Conservation (phyloP, 352 stramenopile genomes). For the Blastocystis sp. region DNA sequence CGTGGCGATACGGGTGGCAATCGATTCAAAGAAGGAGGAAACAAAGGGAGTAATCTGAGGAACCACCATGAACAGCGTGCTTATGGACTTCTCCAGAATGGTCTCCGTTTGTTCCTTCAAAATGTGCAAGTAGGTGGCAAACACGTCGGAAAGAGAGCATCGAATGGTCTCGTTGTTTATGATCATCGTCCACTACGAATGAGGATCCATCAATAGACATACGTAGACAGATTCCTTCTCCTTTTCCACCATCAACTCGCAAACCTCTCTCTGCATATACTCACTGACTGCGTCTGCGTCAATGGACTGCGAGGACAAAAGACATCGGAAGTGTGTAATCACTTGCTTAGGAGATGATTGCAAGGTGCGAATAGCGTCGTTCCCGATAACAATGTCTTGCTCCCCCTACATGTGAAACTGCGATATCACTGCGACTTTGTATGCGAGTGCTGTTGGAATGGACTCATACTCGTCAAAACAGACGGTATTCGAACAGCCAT, state of each 20-base stretch:
- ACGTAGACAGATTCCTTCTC: background rate
- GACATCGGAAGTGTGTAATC: background rate
- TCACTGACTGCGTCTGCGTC: background rate
- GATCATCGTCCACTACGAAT: constrained; percentile 30
- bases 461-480: background rate
- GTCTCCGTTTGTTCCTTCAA: background rate
- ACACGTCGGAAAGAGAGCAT: constrained; percentile 4
- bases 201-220: background rate
- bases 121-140: background rate
- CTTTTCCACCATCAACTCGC: background rate
- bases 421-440: background rate
- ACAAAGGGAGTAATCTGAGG: background rate
- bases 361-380: background rate
- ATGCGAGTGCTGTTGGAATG: constrained; percentile 36
- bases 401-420: background rate
- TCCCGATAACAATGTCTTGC: background rate
- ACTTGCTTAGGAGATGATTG: constrained; percentile 28
- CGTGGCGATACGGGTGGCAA: background rate
- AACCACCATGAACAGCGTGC: background rate
- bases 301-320: background rate
- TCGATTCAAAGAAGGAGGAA: background rate
- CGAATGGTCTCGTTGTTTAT: background rate
- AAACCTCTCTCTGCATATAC: background rate
- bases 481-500: background rate
- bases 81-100: background rate